Conservation (phyloP, 768 basidiomycete genomes). For the Guyanaporus albipodus region DNA sequence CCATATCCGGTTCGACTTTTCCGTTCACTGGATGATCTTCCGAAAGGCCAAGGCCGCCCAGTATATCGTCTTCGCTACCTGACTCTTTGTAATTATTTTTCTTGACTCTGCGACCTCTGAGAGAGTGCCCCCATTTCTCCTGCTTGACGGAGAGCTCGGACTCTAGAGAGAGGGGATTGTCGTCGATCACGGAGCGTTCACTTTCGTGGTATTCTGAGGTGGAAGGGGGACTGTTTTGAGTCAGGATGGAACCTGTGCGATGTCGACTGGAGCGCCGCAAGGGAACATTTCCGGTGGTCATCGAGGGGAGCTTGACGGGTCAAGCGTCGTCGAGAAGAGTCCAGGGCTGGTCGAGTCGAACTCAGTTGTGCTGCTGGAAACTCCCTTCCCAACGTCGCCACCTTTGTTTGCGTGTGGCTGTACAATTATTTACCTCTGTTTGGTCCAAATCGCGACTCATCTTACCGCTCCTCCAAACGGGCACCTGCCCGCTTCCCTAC, state of each 20-base stretch:
- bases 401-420: conserved; percentile 34
- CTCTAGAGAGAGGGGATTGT: conserved; percentile 10
- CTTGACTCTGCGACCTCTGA: conserved; percentile 39
- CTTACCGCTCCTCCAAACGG: conserved; percentile 22
- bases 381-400: conserved; percentile 16
- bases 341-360: conserved; percentile 15
- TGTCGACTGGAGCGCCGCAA: conserved; percentile 26
- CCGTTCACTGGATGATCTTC: conserved; percentile 18
- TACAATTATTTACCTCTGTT: conserved; percentile 27
- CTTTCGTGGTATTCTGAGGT: conserved; percentile 33
- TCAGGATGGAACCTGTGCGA: conserved; percentile 20
- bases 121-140: conserved; percentile 23
- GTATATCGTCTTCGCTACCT: conserved; percentile 39
- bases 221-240: conserved; percentile 25
- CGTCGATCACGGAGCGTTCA: conserved; percentile 32
- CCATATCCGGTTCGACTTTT: conserved; percentile 16
- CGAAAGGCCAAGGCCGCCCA: conserved; percentile 10
- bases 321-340: conserved; percentile 18
- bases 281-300: conserved; percentile 11
- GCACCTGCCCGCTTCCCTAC: conserved; percentile 23
- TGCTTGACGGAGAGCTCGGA: background rate
- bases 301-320: conserved; percentile 24
- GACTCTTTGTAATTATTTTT: conserved; percentile 44
- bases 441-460: conserved; percentile 15
- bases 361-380: conserved; percentile 19